Conservation (phyloP, 345 rosid genomes). For the Mangifera indica region DNA sequence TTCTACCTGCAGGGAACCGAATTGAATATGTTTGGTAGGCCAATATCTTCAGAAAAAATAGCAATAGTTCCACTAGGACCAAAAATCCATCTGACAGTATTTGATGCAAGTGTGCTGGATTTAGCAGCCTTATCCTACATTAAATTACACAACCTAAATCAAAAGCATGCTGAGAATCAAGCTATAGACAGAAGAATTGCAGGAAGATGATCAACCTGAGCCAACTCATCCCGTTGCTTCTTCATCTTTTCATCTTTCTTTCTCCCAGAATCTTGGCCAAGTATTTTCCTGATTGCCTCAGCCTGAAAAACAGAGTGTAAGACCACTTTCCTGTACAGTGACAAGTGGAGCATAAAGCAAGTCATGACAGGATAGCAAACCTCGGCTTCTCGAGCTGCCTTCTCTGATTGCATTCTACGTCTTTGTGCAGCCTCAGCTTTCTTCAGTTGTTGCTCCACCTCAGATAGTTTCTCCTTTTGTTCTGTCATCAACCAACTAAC, state of each 20-base stretch:
- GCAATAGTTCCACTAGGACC: slow-evolving; percentile 61
- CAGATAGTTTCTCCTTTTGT: slow-evolving; percentile 69
- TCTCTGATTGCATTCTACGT: slow-evolving; percentile 67
- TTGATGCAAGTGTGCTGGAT: slow-evolving; percentile 44
- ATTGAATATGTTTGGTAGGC: slow-evolving; percentile 62
- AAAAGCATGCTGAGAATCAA: slow-evolving; percentile 6
- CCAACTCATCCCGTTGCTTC: slow-evolving; percentile 59
- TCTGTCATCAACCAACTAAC: slow-evolving; percentile 32
- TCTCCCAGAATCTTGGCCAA: slow-evolving; percentile 71
- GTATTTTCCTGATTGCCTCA: slow-evolving; percentile 79
- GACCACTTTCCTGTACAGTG: background rate
- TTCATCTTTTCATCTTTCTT: slow-evolving; percentile 67
- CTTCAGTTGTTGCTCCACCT: slow-evolving; percentile 70
- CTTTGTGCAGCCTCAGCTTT: slow-evolving; percentile 73
- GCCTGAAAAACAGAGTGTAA: slow-evolving; percentile 44
- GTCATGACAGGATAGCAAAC: slow-evolving; percentile 29
- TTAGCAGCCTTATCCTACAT: slow-evolving; percentile 55
- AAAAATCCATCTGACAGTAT: slow-evolving; percentile 56
- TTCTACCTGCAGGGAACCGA: slow-evolving; percentile 51
- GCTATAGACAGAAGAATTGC: slow-evolving; percentile 1
- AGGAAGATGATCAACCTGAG: slow-evolving; percentile 41
- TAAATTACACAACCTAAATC: slow-evolving; percentile 1
- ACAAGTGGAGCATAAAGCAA: background rate
- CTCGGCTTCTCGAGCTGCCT: slow-evolving; percentile 79
- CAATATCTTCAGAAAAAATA: slow-evolving; percentile 66